Base-by-base conservation (phyloP, 2,329 filamentous ascomycete species). In the Alternaria conjuncta region DNA sequence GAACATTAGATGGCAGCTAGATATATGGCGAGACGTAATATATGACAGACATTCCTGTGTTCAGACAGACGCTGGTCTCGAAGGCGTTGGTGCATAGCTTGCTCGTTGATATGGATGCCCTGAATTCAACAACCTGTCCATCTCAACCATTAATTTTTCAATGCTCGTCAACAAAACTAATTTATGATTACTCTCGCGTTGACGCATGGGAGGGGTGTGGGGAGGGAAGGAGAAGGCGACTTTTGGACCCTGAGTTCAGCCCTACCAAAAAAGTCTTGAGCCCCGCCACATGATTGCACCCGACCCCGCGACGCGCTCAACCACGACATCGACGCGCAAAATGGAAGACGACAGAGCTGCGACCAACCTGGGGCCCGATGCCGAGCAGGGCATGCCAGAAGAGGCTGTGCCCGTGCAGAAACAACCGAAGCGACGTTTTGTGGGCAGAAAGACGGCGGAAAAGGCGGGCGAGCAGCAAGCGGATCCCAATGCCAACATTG, bases 391-490 rank as follows among this genome's bases (percentile, higher is more conserved):
- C 67, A 85, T 87, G 74, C 82, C 78, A 70, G 84, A 81, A 78
- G 86, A 85, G 63, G 79, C 83, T 23, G 80, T 80, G 7, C 71
- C 84, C 20, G 77, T 77, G 2, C 79, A 82, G 53, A 92, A 86
- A 76, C 91, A 95, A 74, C 96, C 96, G 21, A 97, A 92, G 84
- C 94, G 95, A 81, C 88, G 95, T 61, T 99, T 99, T 71, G 91
- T 99, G 18, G 96, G 96, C 28, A 87, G 93, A 70, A 89, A 90
- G 21, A 92, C 92, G 9, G 85, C 88, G 65, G 87, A 90, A 73
- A 86, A 87, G 70, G 83, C 86, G 44, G 80, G 84, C 62, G 85
- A 84, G 74, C 82, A 75, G 69, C 72, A 74, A n/a, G 63, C 65
- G 43, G 76, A 79, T 43, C 68, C 74, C 26, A 80, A 80, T 66